A percentile compares a stretch with the other conserved stretches of the same genome.
Evolutionary conservation across 257 asterid genomes (phyloP).

Genomic region (Voacanga thouarsii): DNA sequence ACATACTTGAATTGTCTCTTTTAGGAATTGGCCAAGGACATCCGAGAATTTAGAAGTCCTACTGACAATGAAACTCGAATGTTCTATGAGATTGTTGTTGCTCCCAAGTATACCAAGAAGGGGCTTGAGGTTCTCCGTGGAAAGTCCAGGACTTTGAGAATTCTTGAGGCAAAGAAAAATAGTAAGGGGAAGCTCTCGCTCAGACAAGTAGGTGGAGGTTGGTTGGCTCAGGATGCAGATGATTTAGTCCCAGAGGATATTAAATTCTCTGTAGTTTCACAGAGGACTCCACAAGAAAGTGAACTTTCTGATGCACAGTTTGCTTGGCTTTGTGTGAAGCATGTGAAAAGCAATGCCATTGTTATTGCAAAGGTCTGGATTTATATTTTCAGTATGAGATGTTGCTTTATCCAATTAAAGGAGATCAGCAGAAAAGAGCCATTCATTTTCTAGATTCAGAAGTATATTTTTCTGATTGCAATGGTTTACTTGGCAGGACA

Average conservation of each 20-base stretch:
- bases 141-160: conserved; percentile 89
- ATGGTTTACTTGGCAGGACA: conserved; percentile 41
- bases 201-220: conserved; percentile 97
- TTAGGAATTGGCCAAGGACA: conserved; percentile 86
- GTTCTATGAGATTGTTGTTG: conserved; percentile 94
- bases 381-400: not conserved
- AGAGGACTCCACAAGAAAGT: conserved; percentile 56
- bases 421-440: not conserved
- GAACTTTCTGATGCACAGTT: conserved; percentile 78
- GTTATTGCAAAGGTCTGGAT: conserved; percentile 78
- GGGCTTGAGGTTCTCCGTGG: conserved; percentile 96
- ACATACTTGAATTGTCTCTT: not conserved
- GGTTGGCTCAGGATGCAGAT: conserved; percentile 97
- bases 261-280: conserved; percentile 61
- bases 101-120: conserved; percentile 75
- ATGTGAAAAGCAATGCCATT: conserved; percentile 95
- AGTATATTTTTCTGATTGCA: conserved; percentile 5
- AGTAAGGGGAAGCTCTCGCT: conserved; percentile 74
- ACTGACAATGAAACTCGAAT: conserved; percentile 85
- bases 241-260: conserved; percentile 83
- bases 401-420: not conserved
- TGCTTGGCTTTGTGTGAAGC: conserved; percentile 96
- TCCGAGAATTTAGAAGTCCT: conserved; percentile 93
- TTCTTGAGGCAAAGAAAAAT: conserved; percentile 83
- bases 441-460: not conserved